phyloP scores from a whole-genome alignment of 768 basidiomycete genomes.

The Rhodocollybia butyracea region DNA sequence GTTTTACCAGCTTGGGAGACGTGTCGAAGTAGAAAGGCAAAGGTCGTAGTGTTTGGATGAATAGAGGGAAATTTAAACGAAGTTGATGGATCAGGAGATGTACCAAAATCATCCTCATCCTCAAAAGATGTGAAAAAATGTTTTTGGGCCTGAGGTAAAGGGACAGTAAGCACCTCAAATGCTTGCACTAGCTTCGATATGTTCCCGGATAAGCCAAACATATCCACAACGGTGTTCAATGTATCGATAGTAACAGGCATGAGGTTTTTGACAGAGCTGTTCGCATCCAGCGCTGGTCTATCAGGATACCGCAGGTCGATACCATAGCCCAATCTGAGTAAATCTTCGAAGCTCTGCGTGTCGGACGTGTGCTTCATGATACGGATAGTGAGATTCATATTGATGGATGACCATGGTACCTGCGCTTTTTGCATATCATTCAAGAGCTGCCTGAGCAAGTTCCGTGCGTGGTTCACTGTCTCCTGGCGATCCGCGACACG shows the following conservation, averaged over 20 bases:
- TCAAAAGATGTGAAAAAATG: slow-evolving; percentile 54
- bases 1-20: slow-evolving; percentile 42
- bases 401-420: slow-evolving; percentile 52
- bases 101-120: slow-evolving; percentile 59
- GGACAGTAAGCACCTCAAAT: slow-evolving; percentile 77
- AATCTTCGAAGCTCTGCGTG: slow-evolving; percentile 48
- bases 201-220: slow-evolving; percentile 58
- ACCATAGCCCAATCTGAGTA: slow-evolving; percentile 70
- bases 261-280: slow-evolving; percentile 19
- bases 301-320: slow-evolving; percentile 78
- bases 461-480: slow-evolving; percentile 40
- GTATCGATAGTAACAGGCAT: slow-evolving; percentile 59
- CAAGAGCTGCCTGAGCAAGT: slow-evolving; percentile 48
- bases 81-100: slow-evolving; percentile 32
- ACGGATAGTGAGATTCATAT: slow-evolving; percentile 65
- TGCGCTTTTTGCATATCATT: slow-evolving; percentile 50
- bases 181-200: slow-evolving; percentile 68
- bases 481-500: slow-evolving; percentile 29
- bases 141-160: slow-evolving; percentile 51
- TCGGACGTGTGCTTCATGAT: slow-evolving; percentile 67
- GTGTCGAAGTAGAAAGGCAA: slow-evolving; percentile 58
- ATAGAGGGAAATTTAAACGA: slow-evolving; percentile 30
- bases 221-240: slow-evolving; percentile 71
- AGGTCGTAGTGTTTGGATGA: slow-evolving; percentile 65
- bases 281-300: slow-evolving; percentile 52